Evolutionary conservation across 805 yeast species (phyloP).

Genomic region (Yamadazyma sp.): DNA sequence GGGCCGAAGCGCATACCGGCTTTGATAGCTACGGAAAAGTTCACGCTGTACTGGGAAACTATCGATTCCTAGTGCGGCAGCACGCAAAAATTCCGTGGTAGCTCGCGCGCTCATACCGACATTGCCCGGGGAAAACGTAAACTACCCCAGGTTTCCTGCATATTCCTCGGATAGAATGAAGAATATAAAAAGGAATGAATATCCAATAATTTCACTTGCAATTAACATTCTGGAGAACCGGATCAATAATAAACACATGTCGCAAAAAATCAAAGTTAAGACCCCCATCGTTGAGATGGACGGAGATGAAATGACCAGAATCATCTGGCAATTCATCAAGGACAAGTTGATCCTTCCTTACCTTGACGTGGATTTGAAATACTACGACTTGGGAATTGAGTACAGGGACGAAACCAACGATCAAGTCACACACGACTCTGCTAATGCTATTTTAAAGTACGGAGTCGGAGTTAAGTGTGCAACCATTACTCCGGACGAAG

Average conservation of each 20-base stretch:
- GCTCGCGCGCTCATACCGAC: neutral
- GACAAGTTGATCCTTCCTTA: constrained; percentile 84
- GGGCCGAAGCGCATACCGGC: too few relatives aligned
- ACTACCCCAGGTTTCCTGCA: constrained; percentile 7
- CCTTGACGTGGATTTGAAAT: constrained; percentile 82
- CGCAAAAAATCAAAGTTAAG: constrained; percentile 67
- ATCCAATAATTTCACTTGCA: constrained; percentile 4
- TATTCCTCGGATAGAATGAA: constrained; percentile 7
- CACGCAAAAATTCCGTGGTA: too few relatives aligned
- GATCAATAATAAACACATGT: constrained; percentile 8
- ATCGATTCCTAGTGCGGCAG: too few relatives aligned
- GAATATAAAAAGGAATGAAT: constrained; percentile 4
- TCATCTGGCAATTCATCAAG: constrained; percentile 90
- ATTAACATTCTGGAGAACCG: constrained; percentile 1
- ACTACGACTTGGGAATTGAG: constrained; percentile 87
- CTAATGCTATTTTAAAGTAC: constrained; percentile 82
- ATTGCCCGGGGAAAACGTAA: neutral
- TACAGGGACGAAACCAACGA: constrained; percentile 87
- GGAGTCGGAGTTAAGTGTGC: constrained; percentile 97
- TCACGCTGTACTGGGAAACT: too few relatives aligned
- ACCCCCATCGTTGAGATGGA: constrained; percentile 96
- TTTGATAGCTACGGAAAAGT: too few relatives aligned
- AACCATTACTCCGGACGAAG: constrained; percentile 97
- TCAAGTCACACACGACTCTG: constrained; percentile 85
- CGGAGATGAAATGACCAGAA: constrained; percentile 97